These are phyloP conservation scores for Ceratobasidium sp. DNA, from an alignment of 1,284 basidiomycete species.

Conservation along the genomic window DNA sequence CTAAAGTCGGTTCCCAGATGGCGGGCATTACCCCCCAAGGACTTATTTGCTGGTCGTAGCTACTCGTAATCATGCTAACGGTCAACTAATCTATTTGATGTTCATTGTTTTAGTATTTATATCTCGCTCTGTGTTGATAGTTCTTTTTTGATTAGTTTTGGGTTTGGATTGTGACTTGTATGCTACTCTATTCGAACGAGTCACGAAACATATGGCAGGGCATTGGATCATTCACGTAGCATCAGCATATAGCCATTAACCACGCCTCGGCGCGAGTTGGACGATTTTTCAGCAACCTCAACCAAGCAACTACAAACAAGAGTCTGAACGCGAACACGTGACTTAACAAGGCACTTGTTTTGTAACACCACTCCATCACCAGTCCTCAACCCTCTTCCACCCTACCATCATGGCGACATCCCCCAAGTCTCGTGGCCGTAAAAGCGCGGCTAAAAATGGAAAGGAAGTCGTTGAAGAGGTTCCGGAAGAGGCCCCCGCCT, in stretches of 20 bases:
- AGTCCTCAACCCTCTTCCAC: background rate
- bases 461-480: conserved; percentile 34
- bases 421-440: conserved; percentile 23
- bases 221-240: no score
- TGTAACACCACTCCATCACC: background rate
- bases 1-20: background rate
- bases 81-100: background rate
- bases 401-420: conserved; percentile 34
- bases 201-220: no score
- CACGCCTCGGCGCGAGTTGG: no score
- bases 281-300: background rate
- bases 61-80: background rate
- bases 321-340: conserved; percentile 5
- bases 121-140: background rate
- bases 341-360: background rate
- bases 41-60: background rate
- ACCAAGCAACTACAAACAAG: background rate
- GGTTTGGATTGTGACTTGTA: no score
- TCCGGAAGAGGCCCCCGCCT: conserved; percentile 13
- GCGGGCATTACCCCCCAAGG: conserved; percentile 6
- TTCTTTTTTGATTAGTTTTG: no score
- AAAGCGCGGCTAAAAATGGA: conserved; percentile 23
- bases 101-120: background rate
- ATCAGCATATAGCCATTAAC: no score
- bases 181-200: no score